phyloP scores from a whole-genome alignment of 768 basidiomycete species.

The Russula earlei region DNA sequence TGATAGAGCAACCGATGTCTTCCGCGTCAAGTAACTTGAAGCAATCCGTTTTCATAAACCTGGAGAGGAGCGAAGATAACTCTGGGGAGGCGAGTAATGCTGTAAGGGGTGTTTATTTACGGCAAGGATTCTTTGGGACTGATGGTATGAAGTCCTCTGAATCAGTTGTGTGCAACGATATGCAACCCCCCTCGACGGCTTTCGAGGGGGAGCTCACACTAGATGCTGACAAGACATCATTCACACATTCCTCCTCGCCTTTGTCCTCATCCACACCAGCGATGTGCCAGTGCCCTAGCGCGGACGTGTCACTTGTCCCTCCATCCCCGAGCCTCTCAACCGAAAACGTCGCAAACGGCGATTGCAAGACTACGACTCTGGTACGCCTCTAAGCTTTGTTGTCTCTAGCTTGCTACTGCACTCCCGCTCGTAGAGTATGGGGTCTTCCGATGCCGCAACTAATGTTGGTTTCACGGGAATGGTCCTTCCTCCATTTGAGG shows the following conservation, averaged over 20 bases:
- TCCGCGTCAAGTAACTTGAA: not conserved
- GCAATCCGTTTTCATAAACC: not conserved
- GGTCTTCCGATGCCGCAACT: not conserved
- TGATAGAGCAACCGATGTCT: not conserved
- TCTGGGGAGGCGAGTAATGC: not conserved
- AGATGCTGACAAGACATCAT: not conserved
- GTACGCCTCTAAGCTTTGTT: not conserved
- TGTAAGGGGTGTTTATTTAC: too few relatives aligned
- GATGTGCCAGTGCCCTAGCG: not conserved
- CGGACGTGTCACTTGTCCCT: not conserved
- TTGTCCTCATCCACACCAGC: not conserved
- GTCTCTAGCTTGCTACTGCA: not conserved
- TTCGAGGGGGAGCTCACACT: not conserved
- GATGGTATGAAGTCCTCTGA: not conserved
- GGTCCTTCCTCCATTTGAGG: too few relatives aligned
- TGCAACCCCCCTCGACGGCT: not conserved
- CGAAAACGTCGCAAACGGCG: not conserved
- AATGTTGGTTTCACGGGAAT: not conserved
- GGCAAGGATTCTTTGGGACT: not conserved
- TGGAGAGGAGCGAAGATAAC: not conserved
- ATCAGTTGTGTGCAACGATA: not conserved
- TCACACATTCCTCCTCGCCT: not conserved
- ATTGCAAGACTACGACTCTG: not conserved
- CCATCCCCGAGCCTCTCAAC: not conserved
- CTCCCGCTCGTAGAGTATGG: not conserved